These are phyloP conservation scores for Apodospora peruviana DNA, from an alignment of 495 filamentous ascomycete species.

Conservation along the genomic window DNA sequence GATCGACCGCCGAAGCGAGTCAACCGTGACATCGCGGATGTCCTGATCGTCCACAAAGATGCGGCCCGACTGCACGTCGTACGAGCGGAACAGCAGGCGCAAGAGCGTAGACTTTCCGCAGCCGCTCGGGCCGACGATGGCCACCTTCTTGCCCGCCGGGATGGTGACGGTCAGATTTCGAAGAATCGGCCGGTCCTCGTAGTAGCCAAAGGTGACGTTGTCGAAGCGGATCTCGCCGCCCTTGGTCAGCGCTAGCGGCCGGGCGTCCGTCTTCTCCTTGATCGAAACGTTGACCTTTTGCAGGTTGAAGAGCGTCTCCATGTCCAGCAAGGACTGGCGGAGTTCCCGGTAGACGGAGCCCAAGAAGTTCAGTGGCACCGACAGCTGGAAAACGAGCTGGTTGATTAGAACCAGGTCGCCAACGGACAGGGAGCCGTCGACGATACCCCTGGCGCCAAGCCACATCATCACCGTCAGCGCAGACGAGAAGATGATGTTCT, in stretches of 20 bases:
- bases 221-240: slow-evolving; percentile 91
- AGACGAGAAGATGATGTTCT: slow-evolving; percentile 94
- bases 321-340: slow-evolving; percentile 88
- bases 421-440: slow-evolving; percentile 74
- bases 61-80: slow-evolving; percentile 80
- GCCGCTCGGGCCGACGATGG: slow-evolving; percentile 89
- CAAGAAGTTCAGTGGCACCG: slow-evolving; percentile 91
- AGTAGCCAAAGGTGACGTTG: slow-evolving; percentile 92
- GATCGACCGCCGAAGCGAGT: slow-evolving; percentile 78
- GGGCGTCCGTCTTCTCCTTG: slow-evolving; percentile 67
- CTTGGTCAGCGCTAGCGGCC: slow-evolving; percentile 60
- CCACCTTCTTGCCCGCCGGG: slow-evolving; percentile 91
- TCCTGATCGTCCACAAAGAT: slow-evolving; percentile 94
- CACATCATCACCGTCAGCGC: slow-evolving; percentile 99
- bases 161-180: slow-evolving; percentile 81
- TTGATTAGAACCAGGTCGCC: slow-evolving; percentile 98
- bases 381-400: slow-evolving; percentile 96
- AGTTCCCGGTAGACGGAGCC: slow-evolving; percentile 95
- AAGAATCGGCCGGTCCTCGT: slow-evolving; percentile 79
- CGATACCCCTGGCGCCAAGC: slow-evolving; percentile 82
- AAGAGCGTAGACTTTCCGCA: slow-evolving; percentile 95
- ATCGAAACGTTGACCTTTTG: slow-evolving; percentile 94
- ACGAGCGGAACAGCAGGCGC: slow-evolving; percentile 86
- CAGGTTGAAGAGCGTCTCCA: slow-evolving; percentile 98
- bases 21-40: slow-evolving; percentile 72